phyloP scores from a whole-genome alignment of 306 rosid species.

The Vigna unguiculata region DNA sequence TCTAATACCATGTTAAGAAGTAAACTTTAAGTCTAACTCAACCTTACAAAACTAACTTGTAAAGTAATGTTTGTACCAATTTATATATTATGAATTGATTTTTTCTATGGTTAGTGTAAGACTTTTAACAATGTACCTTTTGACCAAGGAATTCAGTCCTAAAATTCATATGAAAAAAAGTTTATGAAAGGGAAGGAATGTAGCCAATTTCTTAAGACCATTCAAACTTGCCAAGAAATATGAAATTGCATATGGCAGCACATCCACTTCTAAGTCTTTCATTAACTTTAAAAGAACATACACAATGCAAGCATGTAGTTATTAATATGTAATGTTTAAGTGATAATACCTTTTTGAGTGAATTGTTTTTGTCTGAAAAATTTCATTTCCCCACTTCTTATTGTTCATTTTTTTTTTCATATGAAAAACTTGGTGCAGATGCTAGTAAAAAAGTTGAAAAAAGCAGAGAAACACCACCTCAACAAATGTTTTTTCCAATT shows the following conservation, averaged over 20 bases:
- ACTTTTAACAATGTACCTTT: too few species aligned
- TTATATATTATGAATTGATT: too few species aligned
- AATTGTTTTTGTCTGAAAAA: not conserved
- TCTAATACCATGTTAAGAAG: too few species aligned
- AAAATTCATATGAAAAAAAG: not conserved
- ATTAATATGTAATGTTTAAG: not conserved
- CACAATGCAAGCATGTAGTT: not conserved
- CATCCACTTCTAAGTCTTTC: too few species aligned
- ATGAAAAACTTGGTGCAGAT: not conserved
- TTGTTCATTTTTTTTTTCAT: not conserved
- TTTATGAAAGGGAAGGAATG: slow-evolving; percentile 14
- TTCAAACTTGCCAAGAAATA: slow-evolving; percentile 10
- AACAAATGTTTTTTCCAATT: not conserved
- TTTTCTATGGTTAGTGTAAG: too few species aligned
- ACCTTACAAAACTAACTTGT: too few species aligned
- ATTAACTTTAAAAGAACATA: too few species aligned
- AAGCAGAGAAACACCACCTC: not conserved
- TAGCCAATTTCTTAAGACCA: not conserved
- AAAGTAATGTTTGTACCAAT: too few species aligned
- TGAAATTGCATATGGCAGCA: too few species aligned
- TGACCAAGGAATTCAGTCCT: slow-evolving; percentile 22
- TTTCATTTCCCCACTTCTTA: not conserved
- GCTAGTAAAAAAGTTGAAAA: not conserved
- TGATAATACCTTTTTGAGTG: not conserved
- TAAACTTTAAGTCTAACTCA: too few species aligned